phyloP scores from a whole-genome alignment of 345 rosid species.

The Salix koriyanagi region DNA sequence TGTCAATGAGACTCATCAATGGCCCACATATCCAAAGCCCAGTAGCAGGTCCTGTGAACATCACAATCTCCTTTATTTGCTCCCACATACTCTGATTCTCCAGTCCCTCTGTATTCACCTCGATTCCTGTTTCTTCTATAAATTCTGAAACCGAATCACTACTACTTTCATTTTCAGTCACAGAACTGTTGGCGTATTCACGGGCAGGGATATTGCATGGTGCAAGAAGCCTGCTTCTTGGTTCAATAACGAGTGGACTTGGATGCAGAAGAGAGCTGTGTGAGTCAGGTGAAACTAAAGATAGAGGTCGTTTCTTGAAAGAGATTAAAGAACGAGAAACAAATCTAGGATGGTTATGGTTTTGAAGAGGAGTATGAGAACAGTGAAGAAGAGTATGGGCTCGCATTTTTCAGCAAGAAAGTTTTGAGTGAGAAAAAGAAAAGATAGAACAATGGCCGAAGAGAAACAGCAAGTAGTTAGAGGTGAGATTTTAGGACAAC shows the following conservation, averaged over 20 bases:
- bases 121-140: conserved; percentile 7
- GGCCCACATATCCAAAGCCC: conserved; percentile 90
- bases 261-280: not conserved
- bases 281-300: conserved; percentile 6
- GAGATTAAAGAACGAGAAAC: conserved; percentile 18
- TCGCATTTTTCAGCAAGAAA: conserved; percentile 25
- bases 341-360: conserved; percentile 20
- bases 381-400: conserved; percentile 29
- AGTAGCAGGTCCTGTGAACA: conserved; percentile 82
- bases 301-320: conserved; percentile 12
- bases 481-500: not conserved
- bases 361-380: conserved; percentile 17
- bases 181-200: conserved; percentile 18
- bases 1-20: conserved; percentile 91
- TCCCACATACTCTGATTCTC: conserved; percentile 63
- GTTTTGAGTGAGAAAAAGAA: not conserved
- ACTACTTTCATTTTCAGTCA: not conserved
- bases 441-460: too few species aligned
- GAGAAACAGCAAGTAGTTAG: not conserved
- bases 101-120: conserved; percentile 31
- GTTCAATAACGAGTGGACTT: not conserved
- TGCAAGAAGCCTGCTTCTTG: conserved; percentile 13
- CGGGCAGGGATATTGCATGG: conserved; percentile 34
- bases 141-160: conserved; percentile 4
- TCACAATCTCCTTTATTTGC: conserved; percentile 75